Evolutionary conservation across 495 filamentous ascomycete species (phyloP), one percentile per base, ranked within the genome.

Genomic region (Talaromyces trachyspermus): DNA sequence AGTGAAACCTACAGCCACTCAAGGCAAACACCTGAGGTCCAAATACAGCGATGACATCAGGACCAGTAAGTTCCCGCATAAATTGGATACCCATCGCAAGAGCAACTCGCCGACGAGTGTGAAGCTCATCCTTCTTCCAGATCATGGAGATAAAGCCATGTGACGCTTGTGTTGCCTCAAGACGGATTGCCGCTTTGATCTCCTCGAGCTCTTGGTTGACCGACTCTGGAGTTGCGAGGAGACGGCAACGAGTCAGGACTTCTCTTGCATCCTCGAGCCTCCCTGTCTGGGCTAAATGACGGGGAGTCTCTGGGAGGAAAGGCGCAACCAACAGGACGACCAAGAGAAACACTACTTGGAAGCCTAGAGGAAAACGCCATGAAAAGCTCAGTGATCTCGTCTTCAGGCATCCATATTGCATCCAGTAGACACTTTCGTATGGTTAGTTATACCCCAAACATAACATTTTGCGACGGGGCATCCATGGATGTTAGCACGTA

Each of bases 251-350:
- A 30, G 55, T 36, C 26, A 57, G 14, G 4, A 57, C 41, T 5
- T 37, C 25, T n/a, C 54, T 20, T 30, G 74, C 72, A 40, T 75
- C 73, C 8, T 74, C 64, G 20, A 66, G 60, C 5, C 69, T 63
- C 0, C 72, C 74, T 5, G 59, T 70, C 50, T 76, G 74, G 48
- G 65, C 66, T 12, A 78, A 64, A 61, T 74, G 77, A 17, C 74
- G 66, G 11, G 75, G 74, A 4, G 73, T 75, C 48, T 78, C 75
- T 1, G 76, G 75, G 55, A 78, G 75, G 48, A 71, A 75, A 0
- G 51, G 54, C 2, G 54, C 49, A 6, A 46, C 54, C 4, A 36
- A 27, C 4, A 57, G 22, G n/a, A 57, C 50, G 18, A 57, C 48
- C 3, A 57, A 24, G 12, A 54, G 45, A 41, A 58, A 58, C 27